Evolutionary conservation across 306 rosid species (phyloP).

Genomic region (Dalbergia oliveri): DNA sequence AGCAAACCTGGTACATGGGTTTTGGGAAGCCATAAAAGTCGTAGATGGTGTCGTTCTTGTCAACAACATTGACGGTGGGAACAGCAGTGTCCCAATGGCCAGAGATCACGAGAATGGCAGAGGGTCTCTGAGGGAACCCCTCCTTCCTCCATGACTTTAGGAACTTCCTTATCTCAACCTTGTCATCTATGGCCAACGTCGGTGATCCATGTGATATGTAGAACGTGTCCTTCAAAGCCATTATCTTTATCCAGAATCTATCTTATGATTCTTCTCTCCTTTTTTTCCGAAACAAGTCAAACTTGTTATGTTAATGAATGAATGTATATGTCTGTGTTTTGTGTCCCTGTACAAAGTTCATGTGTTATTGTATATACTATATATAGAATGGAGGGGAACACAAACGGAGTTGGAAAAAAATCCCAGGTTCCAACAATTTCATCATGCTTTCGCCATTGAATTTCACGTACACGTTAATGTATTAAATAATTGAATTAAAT

Average conservation of each 20-base stretch:
- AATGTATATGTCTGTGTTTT: neutral
- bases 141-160: conserved; percentile 73
- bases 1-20: conserved; percentile 69
- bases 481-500: too few relatives aligned
- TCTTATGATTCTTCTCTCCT: too few relatives aligned
- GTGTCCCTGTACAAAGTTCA: neutral
- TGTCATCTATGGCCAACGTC: conserved; percentile 66
- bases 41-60: conserved; percentile 66
- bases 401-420: too few relatives aligned
- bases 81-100: conserved; percentile 77
- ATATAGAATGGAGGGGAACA: too few relatives aligned
- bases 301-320: neutral
- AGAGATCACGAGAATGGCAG: conserved; percentile 68
- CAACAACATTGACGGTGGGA: conserved; percentile 66
- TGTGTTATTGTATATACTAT: too few relatives aligned
- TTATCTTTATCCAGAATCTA: neutral
- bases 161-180: conserved; percentile 60
- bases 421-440: too few relatives aligned
- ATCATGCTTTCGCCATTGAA: neutral
- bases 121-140: conserved; percentile 50
- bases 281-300: too few relatives aligned
- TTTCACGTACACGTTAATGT: neutral
- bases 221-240: conserved; percentile 62
- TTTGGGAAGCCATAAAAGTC: conserved; percentile 83
- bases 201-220: conserved; percentile 82